Base-by-base conservation (phyloP, 441 rosid species). In the Raphanus hybrid region DNA sequence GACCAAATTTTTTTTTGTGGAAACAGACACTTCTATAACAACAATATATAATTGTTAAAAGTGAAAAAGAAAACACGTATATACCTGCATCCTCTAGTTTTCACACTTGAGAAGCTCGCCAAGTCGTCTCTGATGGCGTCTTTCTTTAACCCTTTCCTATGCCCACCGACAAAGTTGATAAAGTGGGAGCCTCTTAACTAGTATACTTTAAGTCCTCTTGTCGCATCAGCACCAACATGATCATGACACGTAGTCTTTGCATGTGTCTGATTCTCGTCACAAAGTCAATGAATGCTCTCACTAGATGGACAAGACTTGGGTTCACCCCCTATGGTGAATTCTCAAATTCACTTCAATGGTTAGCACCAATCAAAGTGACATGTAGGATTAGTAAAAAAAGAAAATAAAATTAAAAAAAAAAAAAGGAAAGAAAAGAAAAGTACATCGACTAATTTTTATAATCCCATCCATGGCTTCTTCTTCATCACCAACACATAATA, bases 211-310 rank as follows among this genome's bases (percentile, higher is more conserved):
- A 29, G 34, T 29, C 34, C 34, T 29, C 34, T 23, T 23, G 26
- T 23, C 26, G 26, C 26, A 23, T 23, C 26, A 23, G 26, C 5
- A 29, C 34, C 34, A 29, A 29, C 34, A 59, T 59, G 34, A 59
- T 26, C 64, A 59, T 59, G 35, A 11, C 63, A 59, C 16, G 61
- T 59, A 59, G 15, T 26, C 35, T 59, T 59, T 59, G 64, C 64
- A 59, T 26, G 34, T 10, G 35, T 11, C 64, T 59, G 16, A 59
- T 26, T 11, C 3, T 5, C 3, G 8, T 29, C 8, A 27, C 35
- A 59, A 12, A 59, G 35, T 59, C 63, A 59, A 10, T 59, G 8
- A 59, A 10, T 59, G 8, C 34, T 37, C n/a, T 11, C 16, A 59
- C 64, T 23, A 23, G 34, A 58, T 59, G 23, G 23, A 20, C 0